phyloP scores from a whole-genome alignment of 306 rosid species.

The Cicer chorassanicum region DNA sequence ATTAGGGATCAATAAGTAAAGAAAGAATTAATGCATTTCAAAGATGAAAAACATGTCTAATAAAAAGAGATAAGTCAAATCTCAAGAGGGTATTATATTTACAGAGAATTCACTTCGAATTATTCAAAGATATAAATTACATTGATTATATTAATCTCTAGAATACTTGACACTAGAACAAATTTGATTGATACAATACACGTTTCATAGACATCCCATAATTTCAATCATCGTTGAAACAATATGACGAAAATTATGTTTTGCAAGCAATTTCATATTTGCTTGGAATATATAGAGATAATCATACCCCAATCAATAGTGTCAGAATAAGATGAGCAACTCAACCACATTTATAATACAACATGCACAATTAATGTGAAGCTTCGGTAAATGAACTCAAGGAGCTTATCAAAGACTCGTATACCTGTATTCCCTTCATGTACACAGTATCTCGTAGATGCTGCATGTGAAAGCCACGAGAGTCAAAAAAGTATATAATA shows the following conservation, averaged over 20 bases:
- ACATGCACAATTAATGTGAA: conserved; percentile 40
- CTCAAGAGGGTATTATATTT: too few species aligned
- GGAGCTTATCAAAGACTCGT: conserved; percentile 82
- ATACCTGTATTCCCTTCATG: conserved; percentile 79
- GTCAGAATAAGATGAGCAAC: neutral
- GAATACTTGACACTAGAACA: neutral
- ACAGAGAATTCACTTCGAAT: neutral
- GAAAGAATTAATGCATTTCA: too few species aligned
- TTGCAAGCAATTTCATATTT: neutral
- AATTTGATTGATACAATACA: neutral
- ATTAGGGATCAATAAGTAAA: too few species aligned
- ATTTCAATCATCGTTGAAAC: neutral
- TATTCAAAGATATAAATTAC: neutral
- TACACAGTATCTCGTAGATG: conserved; percentile 72
- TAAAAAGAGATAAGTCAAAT: too few species aligned
- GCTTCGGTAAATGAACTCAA: conserved; percentile 64
- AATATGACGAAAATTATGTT: neutral
- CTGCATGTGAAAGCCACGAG: conserved; percentile 53
- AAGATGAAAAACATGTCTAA: too few species aligned
- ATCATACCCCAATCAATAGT: neutral
- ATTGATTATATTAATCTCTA: neutral
- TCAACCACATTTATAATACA: conserved; percentile 14
- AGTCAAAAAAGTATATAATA: neutral
- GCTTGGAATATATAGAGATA: neutral
- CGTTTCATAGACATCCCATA: neutral